Evolutionary conservation across 179 eudicot genomes (phyloP), one percentile per base, ranked within the genome.

Genomic region (Silene vulgaris): DNA sequence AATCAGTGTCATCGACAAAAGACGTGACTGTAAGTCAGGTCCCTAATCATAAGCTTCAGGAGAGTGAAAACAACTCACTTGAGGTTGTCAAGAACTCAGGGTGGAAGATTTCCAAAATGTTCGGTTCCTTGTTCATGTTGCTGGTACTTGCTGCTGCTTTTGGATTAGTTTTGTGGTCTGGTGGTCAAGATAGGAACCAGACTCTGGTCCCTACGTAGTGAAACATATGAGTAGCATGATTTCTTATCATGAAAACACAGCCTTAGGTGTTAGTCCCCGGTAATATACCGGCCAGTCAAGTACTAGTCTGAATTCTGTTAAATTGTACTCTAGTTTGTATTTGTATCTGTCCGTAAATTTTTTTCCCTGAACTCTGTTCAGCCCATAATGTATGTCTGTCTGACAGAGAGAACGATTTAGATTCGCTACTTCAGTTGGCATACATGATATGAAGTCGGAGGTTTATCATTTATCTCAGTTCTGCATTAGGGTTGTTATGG

Each of bases 1-100:
- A 93, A 76, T 89, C 93, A 43, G 92, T 94, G 61, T 89, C 92
- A n/a, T 90, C 93, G 12, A 88, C 90, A 40, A 91, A 87, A 70
- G 85, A 86, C 79, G 20, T 76, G 28, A 5, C 63, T 20, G 68
- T 37, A 45, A 76, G 60, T 37, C 72, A 77, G 72, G 77, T 73
- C 66, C 45, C 77, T 73, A 35, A 60, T 40, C 74, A 80, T 72
- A 69, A n/a, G 65, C 50, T 48, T 76, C 64, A 72, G 54, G 81
- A 14, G 71, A 78, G 62, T 12, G 65, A 79, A 81, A 75, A 26
- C 72, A 67, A 81, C 80, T 12, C 69, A 16, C 64, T 23, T 62
- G 56, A 73, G 71, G 66, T 20, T 13, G 74, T 63, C 74, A 79
- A 68, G 50, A 80, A 28, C 37, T 78, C 84, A 11, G 29, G 70